Conservation (phyloP, 2,329 filamentous ascomycete genomes). For the Didymella pinodella region DNA sequence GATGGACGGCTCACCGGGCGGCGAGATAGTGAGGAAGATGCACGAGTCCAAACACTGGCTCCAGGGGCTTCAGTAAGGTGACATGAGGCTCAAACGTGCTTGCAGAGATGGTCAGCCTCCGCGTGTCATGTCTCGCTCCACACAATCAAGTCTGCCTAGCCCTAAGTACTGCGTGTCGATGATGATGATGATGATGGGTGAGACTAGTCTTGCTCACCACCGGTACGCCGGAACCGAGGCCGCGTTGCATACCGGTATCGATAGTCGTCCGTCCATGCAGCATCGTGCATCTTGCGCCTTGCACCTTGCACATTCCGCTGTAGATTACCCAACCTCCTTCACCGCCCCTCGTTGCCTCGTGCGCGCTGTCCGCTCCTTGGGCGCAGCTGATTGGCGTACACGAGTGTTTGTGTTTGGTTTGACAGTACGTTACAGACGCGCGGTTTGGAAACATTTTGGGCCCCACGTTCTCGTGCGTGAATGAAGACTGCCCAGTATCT, state of each 20-base stretch:
- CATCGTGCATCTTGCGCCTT: slow-evolving; percentile 13
- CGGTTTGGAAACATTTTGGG: slow-evolving; percentile 14
- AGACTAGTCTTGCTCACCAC: slow-evolving; percentile 11
- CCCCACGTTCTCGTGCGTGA: slow-evolving; percentile 32
- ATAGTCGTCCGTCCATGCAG: slow-evolving; percentile 8
- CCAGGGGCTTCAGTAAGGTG: background rate
- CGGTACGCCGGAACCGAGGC: slow-evolving; percentile 12
- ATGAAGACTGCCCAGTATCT: slow-evolving; percentile 28
- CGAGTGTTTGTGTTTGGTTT: slow-evolving; percentile 9
- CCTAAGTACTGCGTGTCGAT: background rate
- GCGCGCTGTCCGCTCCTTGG: background rate
- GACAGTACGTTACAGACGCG: slow-evolving; percentile 11
- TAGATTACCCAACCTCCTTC: slow-evolving; percentile 14
- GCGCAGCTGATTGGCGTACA: slow-evolving; percentile 15
- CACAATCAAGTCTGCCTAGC: background rate
- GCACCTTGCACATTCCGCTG: slow-evolving; percentile 21
- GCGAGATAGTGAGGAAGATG: background rate
- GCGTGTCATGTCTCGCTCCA: background rate
- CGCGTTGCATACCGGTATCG: slow-evolving; percentile 17
- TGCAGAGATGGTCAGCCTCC: background rate
- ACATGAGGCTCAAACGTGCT: background rate
- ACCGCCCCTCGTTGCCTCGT: slow-evolving; percentile 30
- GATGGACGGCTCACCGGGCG: slow-evolving; percentile 30
- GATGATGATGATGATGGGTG: slow-evolving; percentile 7
- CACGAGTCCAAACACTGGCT: background rate